Base-by-base conservation (phyloP, 2,329 filamentous ascomycete species). In the Fusarium sacchari region DNA sequence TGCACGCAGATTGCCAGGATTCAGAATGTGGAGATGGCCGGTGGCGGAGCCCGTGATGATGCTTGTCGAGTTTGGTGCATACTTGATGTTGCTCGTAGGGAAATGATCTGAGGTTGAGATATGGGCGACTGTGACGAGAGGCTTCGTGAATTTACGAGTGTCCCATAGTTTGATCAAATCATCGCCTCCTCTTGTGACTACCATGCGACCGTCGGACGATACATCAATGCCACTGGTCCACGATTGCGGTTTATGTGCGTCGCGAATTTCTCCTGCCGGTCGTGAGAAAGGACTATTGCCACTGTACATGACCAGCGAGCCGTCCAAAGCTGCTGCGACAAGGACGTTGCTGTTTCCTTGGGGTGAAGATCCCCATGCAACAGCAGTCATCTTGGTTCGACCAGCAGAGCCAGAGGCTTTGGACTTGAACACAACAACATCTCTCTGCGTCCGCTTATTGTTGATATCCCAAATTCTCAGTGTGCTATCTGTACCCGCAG, bases 391-490 rank as follows among this genome's bases (percentile, higher is more conserved):
- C 79, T 96, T 92, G 39, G 94, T 96, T 79, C 96, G 91, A 18
- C 96, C 96, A 32, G 95, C 96, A 49, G 93, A 93, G 1, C 96
- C 96, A 14, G 93, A 90, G n/a, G 92, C 92, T 79, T 91, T 94
- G 14, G 96, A 98, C 82, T 98, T 98, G 86, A 98, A 95, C 26
- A 98, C 95, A 71, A 99, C 93, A 20, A 99, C 93, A 56, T 98
- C 94, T 81, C 94, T 97, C 81, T 99, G 96, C 62, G 91, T 90
- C 72, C 95, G 90, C 78, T 95, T 94, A 77, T 96, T 92, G 82
- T 97, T 98, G 76, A 97, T 89, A 80, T 99, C 96, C 96, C 96
- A 99, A 80, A 99, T 97, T 63, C 96, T 90, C 70, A 99, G 84
- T 3, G 96, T 99, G 80, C 96, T 98, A 81, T 99, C 96, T 14